Conservation (phyloP, 768 basidiomycete species). For the Podaxis sp. region DNA sequence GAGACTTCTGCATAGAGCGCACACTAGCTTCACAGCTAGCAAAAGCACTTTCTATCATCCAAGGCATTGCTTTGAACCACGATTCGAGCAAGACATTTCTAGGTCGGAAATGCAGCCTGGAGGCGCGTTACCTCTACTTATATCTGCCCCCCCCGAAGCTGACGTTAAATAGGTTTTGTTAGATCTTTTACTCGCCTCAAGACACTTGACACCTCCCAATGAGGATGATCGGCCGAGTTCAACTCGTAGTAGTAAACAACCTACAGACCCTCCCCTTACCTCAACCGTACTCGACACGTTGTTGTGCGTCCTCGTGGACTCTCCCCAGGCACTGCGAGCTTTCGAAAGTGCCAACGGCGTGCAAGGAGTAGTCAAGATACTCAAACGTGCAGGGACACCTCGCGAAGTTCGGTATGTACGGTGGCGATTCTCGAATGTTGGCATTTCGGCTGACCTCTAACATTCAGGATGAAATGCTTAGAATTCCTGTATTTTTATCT, state of each 20-base stretch:
- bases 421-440: background rate
- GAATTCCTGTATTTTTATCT: conserved; percentile 96
- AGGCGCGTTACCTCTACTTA: conserved; percentile 38
- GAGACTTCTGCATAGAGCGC: conserved; percentile 27
- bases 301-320: conserved; percentile 86
- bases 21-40: conserved; percentile 48
- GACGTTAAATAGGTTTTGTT: conserved; percentile 53
- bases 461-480: conserved; percentile 85
- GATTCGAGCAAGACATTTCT: conserved; percentile 62
- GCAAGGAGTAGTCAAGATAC: conserved; percentile 77
- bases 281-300: conserved; percentile 79
- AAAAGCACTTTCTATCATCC: conserved; percentile 63
- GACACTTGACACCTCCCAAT: conserved; percentile 45
- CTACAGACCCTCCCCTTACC: conserved; percentile 45
- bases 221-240: conserved; percentile 21
- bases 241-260: conserved; percentile 15
- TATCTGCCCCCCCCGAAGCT: background rate
- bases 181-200: conserved; percentile 64
- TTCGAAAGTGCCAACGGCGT: conserved; percentile 80
- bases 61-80: conserved; percentile 74
- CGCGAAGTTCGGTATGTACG: conserved; percentile 73
- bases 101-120: conserved; percentile 60
- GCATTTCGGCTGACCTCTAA: background rate
- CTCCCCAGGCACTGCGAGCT: conserved; percentile 62
- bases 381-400: conserved; percentile 84